Base-by-base conservation (phyloP, 345 rosid species). In the Carallia pectinifolia region DNA sequence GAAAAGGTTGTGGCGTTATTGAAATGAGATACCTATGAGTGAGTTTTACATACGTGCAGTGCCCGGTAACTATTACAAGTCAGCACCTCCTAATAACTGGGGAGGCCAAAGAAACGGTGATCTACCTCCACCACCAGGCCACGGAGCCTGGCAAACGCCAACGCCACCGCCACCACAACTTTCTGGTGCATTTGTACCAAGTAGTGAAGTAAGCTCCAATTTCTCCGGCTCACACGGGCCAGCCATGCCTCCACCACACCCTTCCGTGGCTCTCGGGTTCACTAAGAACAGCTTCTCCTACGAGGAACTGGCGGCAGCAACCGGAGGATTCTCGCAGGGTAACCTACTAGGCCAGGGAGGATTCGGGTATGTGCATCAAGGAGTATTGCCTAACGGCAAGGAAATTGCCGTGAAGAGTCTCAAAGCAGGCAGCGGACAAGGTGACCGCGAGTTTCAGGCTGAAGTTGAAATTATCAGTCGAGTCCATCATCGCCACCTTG, bases 401-500 rank as follows among this genome's bases (percentile, higher is more conserved):
- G 98, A 85, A 81, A 77, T 93, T 13, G 96, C 97, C 2, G 92
- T 87, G 17, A 91, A 91, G 83, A 84, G 90, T 62, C 88, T 93
- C 12, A 91, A 89, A 81, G 66, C 81, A 1, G 96, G 91, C 3
- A 85, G 96, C 1, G 91, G 96, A 31, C 96, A 91, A 74, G 96
- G 97, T 0, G 88, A 87, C 36, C 81, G 85, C 0, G 98, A 91
- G 75, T 93, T 91, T 63, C 88, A 87, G 75, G 94, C 90, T 4
- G 96, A 91, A 80, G 97, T 93, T 27, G 96, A 90, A 74, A 91
- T 89, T 68, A 90, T 93, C 69, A 90, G 94, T 63, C 90, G 92
- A 10, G 98, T 93, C 61, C 96, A 93, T 68, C 98, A 91, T 74
- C 93, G 96, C 38, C 90, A 93, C 74, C 89, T 93, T 6, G 97